A percentile compares a stretch with the other conserved stretches of the same genome.
Evolutionary conservation across 2,329 filamentous ascomycete species (phyloP).

Genomic region (Lachnellula cervina): DNA sequence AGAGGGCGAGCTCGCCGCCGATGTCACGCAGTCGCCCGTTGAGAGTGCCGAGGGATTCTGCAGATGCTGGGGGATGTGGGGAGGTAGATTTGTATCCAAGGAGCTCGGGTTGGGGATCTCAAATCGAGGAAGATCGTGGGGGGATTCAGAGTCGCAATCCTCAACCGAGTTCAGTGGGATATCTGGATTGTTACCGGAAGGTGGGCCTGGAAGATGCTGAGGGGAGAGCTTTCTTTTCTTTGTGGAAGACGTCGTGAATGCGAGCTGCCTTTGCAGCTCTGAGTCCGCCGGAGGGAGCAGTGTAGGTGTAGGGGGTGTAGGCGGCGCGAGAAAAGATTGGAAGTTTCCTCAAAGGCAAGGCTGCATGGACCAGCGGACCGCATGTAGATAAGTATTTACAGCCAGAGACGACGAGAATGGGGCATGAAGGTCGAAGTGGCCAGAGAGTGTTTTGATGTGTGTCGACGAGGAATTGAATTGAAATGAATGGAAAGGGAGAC

Average conservation of each 20-base stretch:
- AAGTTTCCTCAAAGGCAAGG: conserved; percentile 16
- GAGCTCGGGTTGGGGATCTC: conserved; percentile 17
- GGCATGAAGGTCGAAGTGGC: not conserved
- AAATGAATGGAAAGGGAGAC: not conserved
- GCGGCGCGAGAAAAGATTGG: conserved; percentile 11
- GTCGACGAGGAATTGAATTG: not conserved
- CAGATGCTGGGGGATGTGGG: conserved; percentile 43
- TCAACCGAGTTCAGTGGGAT: conserved; percentile 30
- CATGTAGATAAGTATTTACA: not conserved
- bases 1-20: conserved; percentile 54
- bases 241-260: conserved; percentile 66
- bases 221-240: conserved; percentile 66
- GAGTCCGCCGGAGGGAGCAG: conserved; percentile 9
- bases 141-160: conserved; percentile 42
- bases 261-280: conserved; percentile 53
- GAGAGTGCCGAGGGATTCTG: conserved; percentile 38
- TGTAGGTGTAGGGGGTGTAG: not conserved
- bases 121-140: conserved; percentile 40
- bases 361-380: conserved; percentile 5
- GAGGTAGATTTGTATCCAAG: conserved; percentile 40
- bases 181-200: conserved; percentile 25
- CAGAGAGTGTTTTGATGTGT: not conserved
- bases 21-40: conserved; percentile 47
- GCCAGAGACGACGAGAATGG: not conserved
- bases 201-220: conserved; percentile 20